Percentiles rank a stretch among this genome's conserved stretches.
phyloP scores from a whole-genome alignment of 1,284 basidiomycete species.

The Porodaedalea pini region DNA sequence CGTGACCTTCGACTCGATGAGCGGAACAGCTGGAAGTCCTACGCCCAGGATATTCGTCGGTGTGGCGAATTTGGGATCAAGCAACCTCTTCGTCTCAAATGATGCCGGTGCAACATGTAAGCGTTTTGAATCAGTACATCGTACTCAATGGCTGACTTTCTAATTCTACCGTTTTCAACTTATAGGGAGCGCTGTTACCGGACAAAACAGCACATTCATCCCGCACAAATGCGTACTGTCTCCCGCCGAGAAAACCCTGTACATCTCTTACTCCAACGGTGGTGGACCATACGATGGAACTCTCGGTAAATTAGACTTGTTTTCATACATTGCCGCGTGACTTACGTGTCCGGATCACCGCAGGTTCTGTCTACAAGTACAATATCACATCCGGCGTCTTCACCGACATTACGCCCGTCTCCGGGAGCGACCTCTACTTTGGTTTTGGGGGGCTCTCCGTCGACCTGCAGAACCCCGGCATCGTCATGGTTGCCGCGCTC shows the following conservation, averaged over 20 bases:
- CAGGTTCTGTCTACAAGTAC: conserved; percentile 47
- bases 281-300: conserved; percentile 56
- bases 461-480: conserved; percentile 56
- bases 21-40: conserved; percentile 46
- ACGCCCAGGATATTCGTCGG: conserved; percentile 67
- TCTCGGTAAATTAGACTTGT: background rate
- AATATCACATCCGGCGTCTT: conserved; percentile 49
- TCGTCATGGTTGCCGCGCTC: conserved; percentile 63
- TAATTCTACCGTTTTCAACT: background rate
- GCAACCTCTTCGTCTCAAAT: conserved; percentile 53
- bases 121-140: conserved; percentile 18
- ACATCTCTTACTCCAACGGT: conserved; percentile 52
- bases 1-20: conserved; percentile 62
- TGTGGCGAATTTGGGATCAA: conserved; percentile 51
- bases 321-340: background rate
- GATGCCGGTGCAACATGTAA: conserved; percentile 56
- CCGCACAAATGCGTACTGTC: conserved; percentile 66
- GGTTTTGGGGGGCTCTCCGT: conserved; percentile 58
- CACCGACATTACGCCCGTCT: conserved; percentile 52
- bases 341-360: background rate
- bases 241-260: conserved; percentile 51
- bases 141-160: conserved; percentile 6
- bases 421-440: conserved; percentile 42
- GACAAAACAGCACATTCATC: conserved; percentile 54
- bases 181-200: conserved; percentile 52